phyloP scores from a whole-genome alignment of 352 stramenopile species.

The Phytophthora meadii region DNA sequence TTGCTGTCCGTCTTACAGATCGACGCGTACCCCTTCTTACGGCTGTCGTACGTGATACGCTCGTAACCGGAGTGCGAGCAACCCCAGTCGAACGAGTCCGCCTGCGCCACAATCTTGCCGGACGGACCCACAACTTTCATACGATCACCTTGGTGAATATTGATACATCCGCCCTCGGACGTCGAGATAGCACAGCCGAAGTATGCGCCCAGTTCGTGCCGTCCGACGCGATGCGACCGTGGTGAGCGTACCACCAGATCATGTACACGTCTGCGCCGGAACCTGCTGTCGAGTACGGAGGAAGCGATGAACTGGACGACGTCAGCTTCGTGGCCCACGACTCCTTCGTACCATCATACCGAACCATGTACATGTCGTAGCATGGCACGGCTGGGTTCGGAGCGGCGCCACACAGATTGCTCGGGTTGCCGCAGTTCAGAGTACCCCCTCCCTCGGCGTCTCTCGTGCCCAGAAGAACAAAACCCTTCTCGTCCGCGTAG shows the following conservation, averaged over 20 bases:
- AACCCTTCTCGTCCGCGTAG: constrained; percentile 58
- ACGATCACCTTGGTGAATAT: constrained; percentile 70
- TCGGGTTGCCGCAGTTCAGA: constrained; percentile 59
- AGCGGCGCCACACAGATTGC: constrained; percentile 52
- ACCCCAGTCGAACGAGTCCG: constrained; percentile 59
- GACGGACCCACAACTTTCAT: constrained; percentile 65
- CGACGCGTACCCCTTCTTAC: constrained; percentile 47
- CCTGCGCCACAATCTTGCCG: constrained; percentile 40
- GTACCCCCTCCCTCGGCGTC: constrained; percentile 55
- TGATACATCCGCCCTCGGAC: constrained; percentile 62
- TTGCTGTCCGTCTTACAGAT: constrained; percentile 77
- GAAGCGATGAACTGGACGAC: constrained; percentile 50
- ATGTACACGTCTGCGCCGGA: constrained; percentile 54
- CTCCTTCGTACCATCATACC: constrained; percentile 56
- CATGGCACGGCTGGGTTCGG: constrained; percentile 48
- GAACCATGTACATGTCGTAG: constrained; percentile 70
- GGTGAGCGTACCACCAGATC: constrained; percentile 75
- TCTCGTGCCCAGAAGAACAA: constrained; percentile 58
- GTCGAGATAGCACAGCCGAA: constrained; percentile 65
- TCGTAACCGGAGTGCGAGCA: constrained; percentile 72
- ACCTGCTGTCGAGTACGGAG: constrained; percentile 55
- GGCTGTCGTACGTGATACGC: constrained; percentile 61
- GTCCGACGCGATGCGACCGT: constrained; percentile 63
- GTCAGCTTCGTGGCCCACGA: constrained; percentile 67
- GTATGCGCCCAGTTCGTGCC: constrained; percentile 71